Base-by-base conservation (phyloP, 129 eudicot species). In the Flaveria bidentis region DNA sequence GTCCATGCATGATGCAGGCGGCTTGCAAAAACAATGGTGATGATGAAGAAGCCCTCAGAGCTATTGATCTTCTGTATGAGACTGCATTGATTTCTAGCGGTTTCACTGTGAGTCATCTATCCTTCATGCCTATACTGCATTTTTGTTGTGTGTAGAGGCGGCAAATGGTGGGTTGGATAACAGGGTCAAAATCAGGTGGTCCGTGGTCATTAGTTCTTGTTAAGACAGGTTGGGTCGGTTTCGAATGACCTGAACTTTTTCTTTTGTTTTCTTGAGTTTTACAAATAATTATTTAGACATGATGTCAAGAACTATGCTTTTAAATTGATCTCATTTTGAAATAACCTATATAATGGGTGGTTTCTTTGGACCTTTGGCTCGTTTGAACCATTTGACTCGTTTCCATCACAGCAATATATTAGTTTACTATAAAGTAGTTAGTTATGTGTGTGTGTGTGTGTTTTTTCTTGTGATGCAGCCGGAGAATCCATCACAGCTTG, bases 1-100 rank as follows among this genome's bases (percentile, higher is more conserved):
- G 69, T 76, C 22, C 20, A 25, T 44, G 78, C 64, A 69, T 83
- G 65, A 60, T 84, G 80, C 91, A 93, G 98, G 87, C 73, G 69
- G 98, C 98, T 23, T 84, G 88, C 83, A 82, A n/a, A 76, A 85
- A 78, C 76, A 84, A 51, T 81, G 89, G 89, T 39, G 81, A 90
- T 55, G 97, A 93, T 73, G 97, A 88, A 71, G 98, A 93, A 69
- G 96, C 98, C 36, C 72, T 93, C 71, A 90, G 87, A 80, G 98
- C 97, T 67, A 83, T 91, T 80, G 98, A 92, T 83, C 90, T 92
- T 67, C 85, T 93, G 71, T 93, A 87, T 69, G 98, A 93, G 65
- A 84, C 98, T 39, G 97, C 98, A 7, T 75, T 91, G 55, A 84
- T 93, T 72, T 90, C 98, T 33, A 88, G 96, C 68, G 97, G 98